Evolutionary conservation across 257 asterid genomes (phyloP), one percentile per base, ranked within the genome.

Genomic region (Lavandula angustifolia): DNA sequence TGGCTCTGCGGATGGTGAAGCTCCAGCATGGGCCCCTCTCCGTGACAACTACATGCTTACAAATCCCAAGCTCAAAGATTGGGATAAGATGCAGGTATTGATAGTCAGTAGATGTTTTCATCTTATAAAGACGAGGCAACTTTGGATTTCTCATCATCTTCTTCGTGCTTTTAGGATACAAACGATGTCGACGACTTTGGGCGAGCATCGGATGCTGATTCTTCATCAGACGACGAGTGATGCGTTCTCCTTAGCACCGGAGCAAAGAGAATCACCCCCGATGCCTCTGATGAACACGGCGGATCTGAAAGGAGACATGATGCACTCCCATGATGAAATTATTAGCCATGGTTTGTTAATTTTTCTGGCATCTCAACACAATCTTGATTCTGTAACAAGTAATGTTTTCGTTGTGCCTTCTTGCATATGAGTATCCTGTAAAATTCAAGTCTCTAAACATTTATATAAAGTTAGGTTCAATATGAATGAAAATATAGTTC

Each of bases 1-100:
- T 64, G 81, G 79, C 68, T 48, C 80, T 14, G 76, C 31, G 60
- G 79, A 73, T 54, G 84, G 75, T 5, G 96, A 81, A 66, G 86
- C 83, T 61, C 96, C 96, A 16, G 70, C 79, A 3, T 87, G 96
- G 96, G 96, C 95, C 33, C 96, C 99, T 54, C 75, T 87, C 72
- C 94, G 95, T 9, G 96, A 94, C 68, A 76, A 86, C 72, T 94
- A 81, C 88, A 94, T 94, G 96, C 77, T 94, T 59, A 83, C 96
- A 51, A 84, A 78, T 78, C 87, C 92, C 17, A 92, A 84, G 79
- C 68, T 84, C 74, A 89, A 92, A 75, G 95, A 92, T 74, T 92
- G 96, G 96, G 96, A 92, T 74, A 92, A 87, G 88, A 82, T 78
- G 85, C 72, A 72, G 82, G 98, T 86, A 78, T 47, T 9, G 1